Conservation (phyloP, 192 early-diverging fungal species). For the Chytriomyces confervae region DNA sequence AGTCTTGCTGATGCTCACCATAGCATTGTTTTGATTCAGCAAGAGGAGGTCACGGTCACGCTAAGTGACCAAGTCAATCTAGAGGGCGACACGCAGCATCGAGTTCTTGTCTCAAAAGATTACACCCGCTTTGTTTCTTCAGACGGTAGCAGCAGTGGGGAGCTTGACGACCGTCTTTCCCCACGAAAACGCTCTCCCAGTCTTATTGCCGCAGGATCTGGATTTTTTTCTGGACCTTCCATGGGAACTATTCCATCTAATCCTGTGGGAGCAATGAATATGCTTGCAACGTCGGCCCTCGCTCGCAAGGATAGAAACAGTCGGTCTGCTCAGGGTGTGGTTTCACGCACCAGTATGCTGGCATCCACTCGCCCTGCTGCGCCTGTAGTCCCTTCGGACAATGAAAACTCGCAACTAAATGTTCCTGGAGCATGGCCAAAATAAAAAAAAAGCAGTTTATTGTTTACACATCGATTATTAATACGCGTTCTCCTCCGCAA, state of each 20-base stretch:
- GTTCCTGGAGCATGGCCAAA: constrained; percentile 7
- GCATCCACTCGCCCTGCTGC: too few relatives aligned
- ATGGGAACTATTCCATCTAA: too few relatives aligned
- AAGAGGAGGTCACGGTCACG: constrained; percentile 18
- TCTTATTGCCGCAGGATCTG: neutral
- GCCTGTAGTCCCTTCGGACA: neutral
- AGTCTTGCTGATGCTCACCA: neutral
- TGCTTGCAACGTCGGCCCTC: neutral
- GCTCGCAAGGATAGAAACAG: neutral
- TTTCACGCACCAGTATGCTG: too few relatives aligned
- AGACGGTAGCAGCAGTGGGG: neutral
- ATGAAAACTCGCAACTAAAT: neutral
- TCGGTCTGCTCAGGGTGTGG: too few relatives aligned
- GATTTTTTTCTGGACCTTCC: too few relatives aligned
- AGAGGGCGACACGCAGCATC: constrained; percentile 20
- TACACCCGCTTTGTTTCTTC: constrained; percentile 26
- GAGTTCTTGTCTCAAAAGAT: constrained; percentile 19
- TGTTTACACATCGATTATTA: constrained; percentile 19
- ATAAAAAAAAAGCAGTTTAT: neutral
- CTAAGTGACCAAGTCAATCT: constrained; percentile 14
- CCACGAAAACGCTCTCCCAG: neutral
- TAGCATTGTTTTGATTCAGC: neutral
- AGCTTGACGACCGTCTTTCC: too few relatives aligned
- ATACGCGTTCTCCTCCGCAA: constrained; percentile 61
- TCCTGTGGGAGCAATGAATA: neutral